Base-by-base conservation (phyloP, 2,329 filamentous ascomycete species). In the Aspergillus neoniger region DNA sequence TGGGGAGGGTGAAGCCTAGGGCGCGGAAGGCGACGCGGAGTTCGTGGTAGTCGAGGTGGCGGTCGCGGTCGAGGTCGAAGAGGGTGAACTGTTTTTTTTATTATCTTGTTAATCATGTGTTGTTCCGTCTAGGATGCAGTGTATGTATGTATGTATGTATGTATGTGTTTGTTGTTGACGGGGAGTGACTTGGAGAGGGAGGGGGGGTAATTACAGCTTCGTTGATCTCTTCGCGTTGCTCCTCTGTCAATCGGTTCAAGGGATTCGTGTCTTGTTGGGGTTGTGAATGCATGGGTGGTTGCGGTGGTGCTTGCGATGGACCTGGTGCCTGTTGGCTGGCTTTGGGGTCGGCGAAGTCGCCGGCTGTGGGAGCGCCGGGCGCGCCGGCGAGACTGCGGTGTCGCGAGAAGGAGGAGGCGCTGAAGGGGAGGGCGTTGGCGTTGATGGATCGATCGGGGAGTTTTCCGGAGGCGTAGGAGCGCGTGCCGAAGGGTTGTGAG, bases 21-120 rank as follows among this genome's bases (percentile, higher is more conserved):
- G 95, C 95, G 75, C 96, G 95, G 70, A 98, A 88, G 62, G 94
- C 92, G 79, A 98, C 95, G 78, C 95, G 94, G 75, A 98, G 91
- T 80, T 99, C 95, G 80, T 98, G 95, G 82, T 96, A 98, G 81
- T 98, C 94, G 73, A 99, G 91, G 77, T 91, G 88, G 50, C 88
- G 86, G 80, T 98, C 93, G 76, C 96, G 94, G 83, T 98, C 94
- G 72, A 96, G 90, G 76, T 98, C 95, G 83, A 99, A 98, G 66
- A 98, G 88, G 63, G 89, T 88, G 78, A 98, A 98, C 90, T 96
- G 44, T 55, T 58, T 36, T 55, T 50, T 25, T 28, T 28, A 28
- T 25, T 1, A 25, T 28, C 25, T 55, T 17, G 17, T 52, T 51
- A 32, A 5, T 12, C 30, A 12, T 32, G 30, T 38, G 17, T 44